Evolutionary conservation across 768 basidiomycete genomes (phyloP), one percentile per base, ranked within the genome.

Genomic region (Tricholoma furcatifolium): DNA sequence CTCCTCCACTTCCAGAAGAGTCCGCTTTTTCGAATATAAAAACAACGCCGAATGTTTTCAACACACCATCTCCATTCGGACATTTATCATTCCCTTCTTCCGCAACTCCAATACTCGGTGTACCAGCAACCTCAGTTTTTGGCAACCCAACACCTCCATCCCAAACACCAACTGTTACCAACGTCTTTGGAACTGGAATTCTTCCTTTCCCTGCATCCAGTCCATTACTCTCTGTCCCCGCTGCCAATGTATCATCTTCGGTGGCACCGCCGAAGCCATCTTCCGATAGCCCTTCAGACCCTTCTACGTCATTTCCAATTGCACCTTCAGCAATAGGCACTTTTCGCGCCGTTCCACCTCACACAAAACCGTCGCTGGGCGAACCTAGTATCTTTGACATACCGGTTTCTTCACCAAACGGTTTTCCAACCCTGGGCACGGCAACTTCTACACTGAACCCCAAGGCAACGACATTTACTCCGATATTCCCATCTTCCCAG

Each of bases 21-120:
- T 70, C 71, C 41, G 76, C 76, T 2, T 78, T 79, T 53, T 69
- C 73, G 3, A 61, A 59, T 35, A 61, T 79, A 11, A 64, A 70
- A 2, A 64, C 75, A 5, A 64, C 71, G 3, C 73, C 70, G 14
- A 75, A 72, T 58, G 65, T 67, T 9, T 77, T 77, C 48, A 67
- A 64, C 20, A 62, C 59, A 15, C 50, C 64, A 2, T 70, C 74
- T 14, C 66, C 72, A 11, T 78, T 77, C 51, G 72, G 70, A 17
- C 56, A 55, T 6, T 58, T 62, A 40, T n/a, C 61, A 11, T 63
- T 61, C 27, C 52, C 56, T 0, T 40, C 49, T 12, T 47, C 62
- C 4, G 55, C 65, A 43, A 47, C 59, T 17, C 39, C 60, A 20
- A 18, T 50, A 15, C 55, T 59, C 30, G 60, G 56, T 10, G 51